phyloP scores from a whole-genome alignment of 208 protist genomes.

The Trypanosoma conorhini region DNA sequence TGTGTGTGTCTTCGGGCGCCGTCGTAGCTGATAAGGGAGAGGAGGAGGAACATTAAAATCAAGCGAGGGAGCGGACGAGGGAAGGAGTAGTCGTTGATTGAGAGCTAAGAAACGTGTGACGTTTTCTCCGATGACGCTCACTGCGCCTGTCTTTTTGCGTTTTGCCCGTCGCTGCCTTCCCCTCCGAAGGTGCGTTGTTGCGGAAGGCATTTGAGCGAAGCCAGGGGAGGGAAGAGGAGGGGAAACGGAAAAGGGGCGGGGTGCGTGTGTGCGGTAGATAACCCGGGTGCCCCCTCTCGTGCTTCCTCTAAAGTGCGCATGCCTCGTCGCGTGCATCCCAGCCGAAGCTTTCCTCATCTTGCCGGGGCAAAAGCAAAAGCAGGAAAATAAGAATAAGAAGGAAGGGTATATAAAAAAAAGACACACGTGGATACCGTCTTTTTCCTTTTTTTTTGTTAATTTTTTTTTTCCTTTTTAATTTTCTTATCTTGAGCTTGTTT shows the following conservation, averaged over 20 bases:
- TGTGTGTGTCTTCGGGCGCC: no score
- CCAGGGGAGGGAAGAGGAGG: not conserved
- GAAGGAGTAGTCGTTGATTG: not conserved
- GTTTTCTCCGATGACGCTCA: not conserved
- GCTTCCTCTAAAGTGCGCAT: not conserved
- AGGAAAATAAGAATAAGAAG: constrained; percentile 16
- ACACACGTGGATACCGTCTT: constrained; percentile 4
- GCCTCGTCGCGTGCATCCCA: not conserved
- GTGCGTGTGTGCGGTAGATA: not conserved
- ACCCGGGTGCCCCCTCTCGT: not conserved
- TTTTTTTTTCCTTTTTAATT: constrained; percentile 13
- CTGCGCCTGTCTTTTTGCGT: not conserved
- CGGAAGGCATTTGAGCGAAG: not conserved
- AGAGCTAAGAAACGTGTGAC: not conserved
- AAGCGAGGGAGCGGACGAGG: not conserved
- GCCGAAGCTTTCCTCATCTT: not conserved
- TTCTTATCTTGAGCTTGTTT: constrained; percentile 4
- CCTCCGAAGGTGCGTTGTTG: not conserved
- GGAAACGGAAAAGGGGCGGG: no score
- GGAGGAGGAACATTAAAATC: not conserved
- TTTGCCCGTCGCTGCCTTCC: not conserved
- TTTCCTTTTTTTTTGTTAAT: constrained; percentile 26
- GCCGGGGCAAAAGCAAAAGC: not conserved
- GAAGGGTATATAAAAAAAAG: constrained; percentile 11
- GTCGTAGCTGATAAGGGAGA: not conserved